Evolutionary conservation across 176 grass and related monocot species (phyloP).

Genomic region (Tuctoria greenei): DNA sequence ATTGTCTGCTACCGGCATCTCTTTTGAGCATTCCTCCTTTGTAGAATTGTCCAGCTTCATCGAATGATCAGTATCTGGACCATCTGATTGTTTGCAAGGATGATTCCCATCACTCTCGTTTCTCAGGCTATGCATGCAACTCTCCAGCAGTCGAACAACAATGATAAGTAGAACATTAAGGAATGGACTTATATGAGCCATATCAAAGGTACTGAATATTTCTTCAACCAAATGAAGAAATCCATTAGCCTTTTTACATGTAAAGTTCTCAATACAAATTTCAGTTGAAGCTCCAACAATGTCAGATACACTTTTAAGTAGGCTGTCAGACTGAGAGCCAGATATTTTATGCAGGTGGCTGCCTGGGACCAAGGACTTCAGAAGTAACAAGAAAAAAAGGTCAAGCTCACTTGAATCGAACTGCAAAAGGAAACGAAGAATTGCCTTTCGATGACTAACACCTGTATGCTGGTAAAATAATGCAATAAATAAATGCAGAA

Average conservation of each 20-base stretch:
- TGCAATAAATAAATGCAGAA: constrained; percentile 5
- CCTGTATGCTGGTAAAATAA: constrained; percentile 72
- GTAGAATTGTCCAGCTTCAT: constrained; percentile 31
- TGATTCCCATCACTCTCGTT: constrained; percentile 12
- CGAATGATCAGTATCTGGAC: neutral
- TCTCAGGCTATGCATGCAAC: constrained; percentile 55
- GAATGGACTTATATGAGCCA: constrained; percentile 63
- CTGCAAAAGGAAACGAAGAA: constrained; percentile 87
- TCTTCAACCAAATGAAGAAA: constrained; percentile 89
- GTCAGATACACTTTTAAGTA: constrained; percentile 44
- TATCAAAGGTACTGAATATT: constrained; percentile 75
- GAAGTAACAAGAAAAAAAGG: constrained; percentile 77
- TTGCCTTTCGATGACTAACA: constrained; percentile 70
- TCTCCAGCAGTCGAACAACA: constrained; percentile 74
- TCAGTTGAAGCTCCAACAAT: constrained; percentile 48
- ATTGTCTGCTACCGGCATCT: constrained; percentile 26
- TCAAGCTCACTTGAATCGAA: constrained; percentile 81
- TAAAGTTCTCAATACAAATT: constrained; percentile 53
- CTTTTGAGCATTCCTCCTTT: constrained; percentile 28
- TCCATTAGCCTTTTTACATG: constrained; percentile 79
- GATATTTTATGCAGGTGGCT: constrained; percentile 48
- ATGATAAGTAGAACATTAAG: constrained; percentile 73
- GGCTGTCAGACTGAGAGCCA: constrained; percentile 32
- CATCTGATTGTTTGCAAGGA: constrained; percentile 43
- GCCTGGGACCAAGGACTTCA: constrained; percentile 66